phyloP scores from a whole-genome alignment of 106 monocot genomes.

The Phalaenopsis aphrodite region DNA sequence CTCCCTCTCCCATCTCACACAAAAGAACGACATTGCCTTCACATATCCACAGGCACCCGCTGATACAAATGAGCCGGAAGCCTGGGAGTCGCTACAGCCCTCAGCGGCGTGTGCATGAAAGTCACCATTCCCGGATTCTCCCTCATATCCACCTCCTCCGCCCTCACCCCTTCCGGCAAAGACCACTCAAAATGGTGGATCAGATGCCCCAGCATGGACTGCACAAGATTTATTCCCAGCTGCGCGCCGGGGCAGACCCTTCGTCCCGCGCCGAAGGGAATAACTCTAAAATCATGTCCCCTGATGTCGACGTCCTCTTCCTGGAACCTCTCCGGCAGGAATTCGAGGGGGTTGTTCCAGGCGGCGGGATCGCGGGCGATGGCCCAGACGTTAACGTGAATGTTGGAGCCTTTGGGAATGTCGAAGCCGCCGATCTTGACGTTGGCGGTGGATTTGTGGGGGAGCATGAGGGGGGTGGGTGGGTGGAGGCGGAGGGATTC shows the following conservation, averaged over 20 bases:
- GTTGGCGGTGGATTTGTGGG: conserved; percentile 54
- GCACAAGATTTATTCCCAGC: conserved; percentile 76
- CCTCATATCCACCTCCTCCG: conserved; percentile 57
- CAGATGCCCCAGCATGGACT: conserved; percentile 85
- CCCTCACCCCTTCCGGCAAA: conserved; percentile 47
- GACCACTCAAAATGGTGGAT: conserved; percentile 82
- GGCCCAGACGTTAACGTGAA: conserved; percentile 93
- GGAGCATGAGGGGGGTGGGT: conserved; percentile 90
- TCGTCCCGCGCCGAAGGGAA: conserved; percentile 87
- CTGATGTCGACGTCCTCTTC: conserved; percentile 86
- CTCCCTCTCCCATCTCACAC: no score
- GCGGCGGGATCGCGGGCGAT: conserved; percentile 61
- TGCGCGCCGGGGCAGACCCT: conserved; percentile 87
- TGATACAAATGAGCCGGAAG: conserved; percentile 37
- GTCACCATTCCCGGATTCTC: conserved; percentile 83
- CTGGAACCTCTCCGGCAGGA: conserved; percentile 65
- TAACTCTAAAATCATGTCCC: conserved; percentile 72
- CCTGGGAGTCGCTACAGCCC: conserved; percentile 61
- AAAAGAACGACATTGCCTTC: no score
- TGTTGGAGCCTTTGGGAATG: conserved; percentile 67
- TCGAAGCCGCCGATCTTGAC: conserved; percentile 78
- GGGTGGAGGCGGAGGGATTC: conserved; percentile 94
- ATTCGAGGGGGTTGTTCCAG: conserved; percentile 70
- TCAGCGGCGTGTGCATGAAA: conserved; percentile 70
- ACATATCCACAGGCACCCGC: conserved; percentile 36